Base-by-base conservation (phyloP, 805 yeast species). In the Nakazawaea peltata region DNA sequence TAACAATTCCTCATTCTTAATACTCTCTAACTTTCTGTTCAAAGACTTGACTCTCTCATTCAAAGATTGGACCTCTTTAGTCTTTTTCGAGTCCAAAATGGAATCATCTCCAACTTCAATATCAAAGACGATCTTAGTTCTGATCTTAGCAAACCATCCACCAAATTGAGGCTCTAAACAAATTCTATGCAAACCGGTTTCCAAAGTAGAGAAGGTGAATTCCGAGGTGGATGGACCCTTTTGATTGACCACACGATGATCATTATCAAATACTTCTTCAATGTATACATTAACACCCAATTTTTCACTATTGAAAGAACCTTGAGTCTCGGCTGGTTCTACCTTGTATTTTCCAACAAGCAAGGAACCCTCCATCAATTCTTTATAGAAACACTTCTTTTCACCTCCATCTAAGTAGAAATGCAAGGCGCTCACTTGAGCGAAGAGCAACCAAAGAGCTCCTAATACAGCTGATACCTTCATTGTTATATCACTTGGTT, bases 131-230 rank as follows among this genome's bases (percentile, higher is more conserved):
- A 78, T 63, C 49, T 77, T 68, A 39, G 78, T 73, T 39, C 62
- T 64, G 45, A 67, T 64, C 49, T 72, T 71, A 40, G 73, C 65
- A 14, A 56, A 46, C 42, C 51, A 52, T 5, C 57, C 56, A 8
- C 37, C 41, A 13, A 45, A 33, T 31, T 45, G 44, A 19, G 77
- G 75, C 16, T 59, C 61, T 46, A 87, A 62, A 60, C 97, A 87
- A 48, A 88, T 69, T 48, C 70, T 69, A 65, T 87, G 96, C 54
- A 83, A 94, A 26, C 96, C 96, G 9, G 80, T 64, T 36, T 82
- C 95, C 30, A 76, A 61, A 1, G 96, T 82, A 10, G 88, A 80
- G 64, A 84, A 87, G 21, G 87, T 69, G 56, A 85, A 82, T 42
- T 78, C 79, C 12, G 86, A 83, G 26, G 55, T 57, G 10, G 83